Evolutionary conservation across 75 land plant genomes (phyloP).

Genomic region (Picea glauca): DNA sequence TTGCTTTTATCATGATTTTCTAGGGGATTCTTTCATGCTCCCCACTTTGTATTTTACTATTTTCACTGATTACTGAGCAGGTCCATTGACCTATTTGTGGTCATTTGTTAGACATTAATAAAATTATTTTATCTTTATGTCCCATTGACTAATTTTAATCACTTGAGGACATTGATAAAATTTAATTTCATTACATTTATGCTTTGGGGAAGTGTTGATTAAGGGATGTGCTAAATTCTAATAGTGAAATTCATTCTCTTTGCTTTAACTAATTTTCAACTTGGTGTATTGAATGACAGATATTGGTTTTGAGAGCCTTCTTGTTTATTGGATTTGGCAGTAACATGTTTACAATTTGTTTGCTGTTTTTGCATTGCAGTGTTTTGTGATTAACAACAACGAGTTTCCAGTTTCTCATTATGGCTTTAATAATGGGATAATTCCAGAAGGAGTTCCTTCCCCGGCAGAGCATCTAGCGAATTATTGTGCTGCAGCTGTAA

Average conservation of each 20-base stretch:
- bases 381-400: slow-evolving; percentile 44
- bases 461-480: slow-evolving; percentile 64
- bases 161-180: too few relatives aligned
- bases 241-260: not conserved
- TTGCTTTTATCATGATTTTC: too few relatives aligned
- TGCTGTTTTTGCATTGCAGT: slow-evolving; percentile 43
- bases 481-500: slow-evolving; percentile 86
- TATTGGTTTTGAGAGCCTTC: not conserved
- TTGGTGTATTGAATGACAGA: not conserved
- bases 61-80: too few relatives aligned
- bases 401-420: slow-evolving; percentile 26
- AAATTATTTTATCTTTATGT: too few relatives aligned
- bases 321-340: not conserved
- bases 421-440: slow-evolving; percentile 51
- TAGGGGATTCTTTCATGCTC: too few relatives aligned
- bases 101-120: too few relatives aligned
- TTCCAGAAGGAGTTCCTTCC: slow-evolving; percentile 84
- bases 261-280: not conserved
- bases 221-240: not conserved
- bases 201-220: not conserved
- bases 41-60: too few relatives aligned
- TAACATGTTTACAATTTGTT: not conserved
- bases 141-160: too few relatives aligned
- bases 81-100: too few relatives aligned
- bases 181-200: too few relatives aligned